Base-by-base conservation (phyloP, 345 rosid species). In the Barbarea vulgaris region DNA sequence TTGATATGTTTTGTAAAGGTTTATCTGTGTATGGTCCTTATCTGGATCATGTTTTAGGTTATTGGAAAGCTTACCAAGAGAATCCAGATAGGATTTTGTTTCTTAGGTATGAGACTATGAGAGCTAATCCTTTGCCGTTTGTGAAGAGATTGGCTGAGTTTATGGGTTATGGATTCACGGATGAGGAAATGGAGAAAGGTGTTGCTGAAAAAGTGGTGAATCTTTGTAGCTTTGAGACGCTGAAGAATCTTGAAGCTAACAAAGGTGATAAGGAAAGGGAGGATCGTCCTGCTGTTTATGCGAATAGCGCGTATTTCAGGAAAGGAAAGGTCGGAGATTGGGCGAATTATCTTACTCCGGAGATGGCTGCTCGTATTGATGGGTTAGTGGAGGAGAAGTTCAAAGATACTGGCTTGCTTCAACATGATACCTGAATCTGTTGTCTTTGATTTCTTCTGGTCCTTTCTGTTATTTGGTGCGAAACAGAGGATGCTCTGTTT, bases 251-350 rank as follows among this genome's bases (percentile, higher is more conserved):
- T 55, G 84, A 81, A 46, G 85, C 79, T 66, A 85, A 77, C 7
- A 83, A 73, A 44, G 75, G 34, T 0, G 83, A 83, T 0, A 60
- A 66, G 2, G 79, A 75, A 0, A 64, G 78, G 1, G 65, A 36
- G 19, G 75, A 74, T 27, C 75, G 69, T 7, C 69, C 76, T 30
- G 73, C 75, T 3, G 79, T 66, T 19, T 46, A 50, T 15, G 48
- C 68, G 1, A 81, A 83, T 31, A 75, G 74, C 2, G 73, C 70
- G 0, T 81, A 51, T 52, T 81, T 78, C 1, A 73, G 83, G 74
- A 77, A 85, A 74, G 86, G 83, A 5, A 71, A 74, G 27, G 86
- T 79, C 0, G 86, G 86, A 37, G 88, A 81, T 64, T 83, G 84
- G 82, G 39, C 66, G 6, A 79, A 79, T 64, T 84, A 77, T 82